Conservation (phyloP, 2,329 filamentous ascomycete genomes). For the Penicillium sp. region DNA sequence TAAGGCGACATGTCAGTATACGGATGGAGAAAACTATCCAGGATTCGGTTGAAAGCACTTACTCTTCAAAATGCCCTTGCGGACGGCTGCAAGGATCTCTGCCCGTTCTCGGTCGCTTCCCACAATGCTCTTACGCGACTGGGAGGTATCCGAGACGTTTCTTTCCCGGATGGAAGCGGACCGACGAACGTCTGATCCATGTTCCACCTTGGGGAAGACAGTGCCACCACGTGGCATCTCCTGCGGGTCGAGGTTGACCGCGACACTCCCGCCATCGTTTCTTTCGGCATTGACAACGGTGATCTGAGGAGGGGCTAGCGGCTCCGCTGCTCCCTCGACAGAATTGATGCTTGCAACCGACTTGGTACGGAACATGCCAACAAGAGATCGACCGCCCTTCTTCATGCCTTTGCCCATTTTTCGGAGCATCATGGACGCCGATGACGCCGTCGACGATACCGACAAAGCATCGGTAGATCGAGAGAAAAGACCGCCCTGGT, state of each 20-base stretch:
- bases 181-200: constrained; percentile 60
- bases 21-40: background rate
- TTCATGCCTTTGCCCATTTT: constrained; percentile 99
- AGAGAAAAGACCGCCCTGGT: constrained; percentile 75
- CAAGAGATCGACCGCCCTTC: constrained; percentile 83
- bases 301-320: constrained; percentile 65
- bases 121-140: constrained; percentile 77
- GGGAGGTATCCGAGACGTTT: constrained; percentile 43
- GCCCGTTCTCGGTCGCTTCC: constrained; percentile 86
- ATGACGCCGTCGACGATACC: constrained; percentile 47
- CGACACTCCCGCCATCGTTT: constrained; percentile 65
- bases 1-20: constrained; percentile 11
- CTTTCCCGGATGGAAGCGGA: constrained; percentile 31
- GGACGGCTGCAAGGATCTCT: constrained; percentile 84
- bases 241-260: constrained; percentile 62
- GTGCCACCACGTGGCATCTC: constrained; percentile 67
- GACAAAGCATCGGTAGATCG: constrained; percentile 88
- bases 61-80: constrained; percentile 95
- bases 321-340: constrained; percentile 61
- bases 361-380: constrained; percentile 91
- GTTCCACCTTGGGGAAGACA: constrained; percentile 80
- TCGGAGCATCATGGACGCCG: constrained; percentile 58
- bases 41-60: constrained; percentile 34
- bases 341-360: constrained; percentile 72
- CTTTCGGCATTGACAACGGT: constrained; percentile 96